These are phyloP conservation scores for Oehlia diaphana DNA, from an alignment of 192 early-diverging fungal genomes.

Conservation along the genomic window DNA sequence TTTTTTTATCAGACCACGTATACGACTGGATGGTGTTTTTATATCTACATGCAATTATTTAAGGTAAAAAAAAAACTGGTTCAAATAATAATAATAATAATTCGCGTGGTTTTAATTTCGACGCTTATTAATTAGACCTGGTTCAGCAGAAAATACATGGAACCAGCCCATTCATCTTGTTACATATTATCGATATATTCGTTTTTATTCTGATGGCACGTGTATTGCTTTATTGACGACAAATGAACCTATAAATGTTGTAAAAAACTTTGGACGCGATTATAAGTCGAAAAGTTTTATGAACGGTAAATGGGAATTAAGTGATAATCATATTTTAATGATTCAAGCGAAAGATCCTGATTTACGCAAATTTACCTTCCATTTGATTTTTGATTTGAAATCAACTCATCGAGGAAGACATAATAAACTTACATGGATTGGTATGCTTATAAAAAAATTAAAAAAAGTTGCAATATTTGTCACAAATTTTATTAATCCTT, in stretches of 20 bases:
- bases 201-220: conserved; percentile 45
- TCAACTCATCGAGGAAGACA: conserved; percentile 38
- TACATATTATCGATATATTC: conserved; percentile 45
- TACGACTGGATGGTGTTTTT: conserved; percentile 47
- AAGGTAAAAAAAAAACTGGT: conserved; percentile 12
- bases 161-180: conserved; percentile 44
- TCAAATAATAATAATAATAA: not conserved
- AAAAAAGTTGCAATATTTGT: not conserved
- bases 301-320: conserved; percentile 30
- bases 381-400: conserved; percentile 33
- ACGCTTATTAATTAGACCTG: conserved; percentile 25
- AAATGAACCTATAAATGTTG: conserved; percentile 32
- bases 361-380: conserved; percentile 29
- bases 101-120: not conserved
- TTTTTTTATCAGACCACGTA: conserved; percentile 31
- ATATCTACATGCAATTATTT: conserved; percentile 45
- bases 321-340: conserved; percentile 24
- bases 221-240: conserved; percentile 38
- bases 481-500: not conserved
- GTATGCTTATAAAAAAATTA: not conserved
- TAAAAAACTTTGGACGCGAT: conserved; percentile 18
- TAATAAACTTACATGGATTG: conserved; percentile 38
- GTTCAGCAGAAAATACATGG: conserved; percentile 37
- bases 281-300: conserved; percentile 33
- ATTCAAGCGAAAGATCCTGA: conserved; percentile 31